Conservation (phyloP, 1,284 basidiomycete species). For the Ceratobasidium sp. region DNA sequence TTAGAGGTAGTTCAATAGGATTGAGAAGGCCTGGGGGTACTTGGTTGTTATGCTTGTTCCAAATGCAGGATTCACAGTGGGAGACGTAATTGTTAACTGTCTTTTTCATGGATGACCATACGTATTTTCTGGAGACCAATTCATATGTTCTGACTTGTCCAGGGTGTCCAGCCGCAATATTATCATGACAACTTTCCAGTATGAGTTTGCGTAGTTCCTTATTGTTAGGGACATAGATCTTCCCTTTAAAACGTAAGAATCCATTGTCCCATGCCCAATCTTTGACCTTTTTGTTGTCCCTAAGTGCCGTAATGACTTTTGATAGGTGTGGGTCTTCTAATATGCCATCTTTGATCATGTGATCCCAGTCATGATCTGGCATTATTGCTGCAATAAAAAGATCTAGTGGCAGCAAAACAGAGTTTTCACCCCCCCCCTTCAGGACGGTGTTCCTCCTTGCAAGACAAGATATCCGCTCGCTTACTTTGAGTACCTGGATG, state of each 20-base stretch:
- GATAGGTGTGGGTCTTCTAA: not conserved
- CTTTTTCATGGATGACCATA: conserved; percentile 5
- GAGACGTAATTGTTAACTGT: too few relatives aligned
- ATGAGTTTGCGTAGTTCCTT: not conserved
- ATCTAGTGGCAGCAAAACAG: not conserved
- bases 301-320: not conserved
- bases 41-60: too few relatives aligned
- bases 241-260: not conserved
- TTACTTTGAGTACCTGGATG: conserved; percentile 58
- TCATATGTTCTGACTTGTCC: not conserved
- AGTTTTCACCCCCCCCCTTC: too few relatives aligned
- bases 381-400: not conserved
- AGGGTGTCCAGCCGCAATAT: conserved; percentile 2
- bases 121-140: not conserved
- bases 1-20: too few relatives aligned
- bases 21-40: too few relatives aligned
- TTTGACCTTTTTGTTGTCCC: not conserved
- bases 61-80: too few relatives aligned
- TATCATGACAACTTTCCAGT: conserved; percentile 10
- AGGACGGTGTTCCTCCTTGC: conserved; percentile 38
- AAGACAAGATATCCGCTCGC: conserved; percentile 62
- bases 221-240: conserved; percentile 2
- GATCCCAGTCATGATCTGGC: not conserved
- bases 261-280: not conserved
- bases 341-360: not conserved